Evolutionary conservation across 371 early-diverging fungal species (phyloP), one percentile per base, ranked within the genome.

Genomic region (Zychaea mexicana): DNA sequence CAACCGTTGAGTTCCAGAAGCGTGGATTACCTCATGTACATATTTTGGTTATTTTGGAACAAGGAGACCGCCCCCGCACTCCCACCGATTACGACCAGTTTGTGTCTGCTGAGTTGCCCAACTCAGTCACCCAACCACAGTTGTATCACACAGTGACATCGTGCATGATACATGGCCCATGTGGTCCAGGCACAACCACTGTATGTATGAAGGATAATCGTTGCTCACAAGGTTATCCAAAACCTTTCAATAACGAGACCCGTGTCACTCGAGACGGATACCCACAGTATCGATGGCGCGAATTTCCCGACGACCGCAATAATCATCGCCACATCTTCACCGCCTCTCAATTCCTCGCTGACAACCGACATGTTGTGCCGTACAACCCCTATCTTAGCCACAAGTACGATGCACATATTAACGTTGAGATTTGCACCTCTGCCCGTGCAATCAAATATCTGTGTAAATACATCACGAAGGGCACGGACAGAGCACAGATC

Each of bases 101-200:
- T 22, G 52, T 75, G 0, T 70, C 69, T 3, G 77, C 78, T 12
- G 72, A 76, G n/a, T 63, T 74, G 15, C 76, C 73, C n/a, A n/a
- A n/a, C 1, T 59, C 17, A 6, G 31, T 26, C 4, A 2, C 1
- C 2, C 27, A 68, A 36, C 76, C 77, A 7, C 32, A 53, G 8
- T 42, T 63, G 21, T 71, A 71, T 39, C 56, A 66, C 26, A 76
- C 73, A 5, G 73, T 77, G 0, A 63, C 19, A 3, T 61, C 15
- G 2, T 31, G 49, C 1, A 77, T 81, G 73, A 57, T 77, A 12
- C 77, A 78, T 67, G 75, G 70, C 3, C 73, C 71, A 26, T 78
- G 74, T 61, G 72, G 76, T 9, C 26, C 0, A 0, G 10, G 22
- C 2, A 62, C 54, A 4, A 22, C 45, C 5, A 12, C 39, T 8